phyloP scores from a whole-genome alignment of 768 basidiomycete species.

The Amanita subjunquillea region DNA sequence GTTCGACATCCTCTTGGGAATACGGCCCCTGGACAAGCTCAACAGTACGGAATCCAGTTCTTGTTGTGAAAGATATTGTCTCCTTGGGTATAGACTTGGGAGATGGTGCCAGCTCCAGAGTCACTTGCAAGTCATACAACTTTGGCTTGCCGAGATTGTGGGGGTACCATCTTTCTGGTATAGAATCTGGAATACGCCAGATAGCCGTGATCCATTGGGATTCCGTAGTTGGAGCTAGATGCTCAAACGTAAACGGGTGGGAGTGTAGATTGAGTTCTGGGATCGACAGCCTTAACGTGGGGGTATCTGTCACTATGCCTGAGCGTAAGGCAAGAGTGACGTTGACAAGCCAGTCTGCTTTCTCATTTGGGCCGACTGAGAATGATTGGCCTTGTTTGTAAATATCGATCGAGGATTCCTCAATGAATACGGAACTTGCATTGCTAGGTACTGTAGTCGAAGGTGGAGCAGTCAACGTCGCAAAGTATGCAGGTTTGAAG shows the following conservation, averaged over 20 bases:
- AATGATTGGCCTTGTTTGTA: constrained; percentile 41
- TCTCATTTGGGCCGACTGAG: constrained; percentile 31
- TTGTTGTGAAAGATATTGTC: constrained; percentile 27
- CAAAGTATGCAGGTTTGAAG: constrained; percentile 43
- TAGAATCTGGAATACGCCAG: constrained; percentile 34
- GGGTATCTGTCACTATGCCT: constrained; percentile 18
- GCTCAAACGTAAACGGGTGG: constrained; percentile 16
- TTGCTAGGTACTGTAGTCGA: constrained; percentile 9
- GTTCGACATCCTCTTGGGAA: constrained; percentile 28
- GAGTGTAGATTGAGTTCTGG: constrained; percentile 36
- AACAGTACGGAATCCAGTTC: constrained; percentile 52
- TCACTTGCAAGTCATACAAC: constrained; percentile 40
- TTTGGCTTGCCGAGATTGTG: constrained; percentile 45
- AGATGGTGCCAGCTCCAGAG: constrained; percentile 19
- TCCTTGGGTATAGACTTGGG: constrained; percentile 4
- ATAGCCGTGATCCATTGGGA: constrained; percentile 30
- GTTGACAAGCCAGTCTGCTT: constrained; percentile 45
- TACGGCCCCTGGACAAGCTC: constrained; percentile 40
- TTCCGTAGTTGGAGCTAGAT: constrained; percentile 14
- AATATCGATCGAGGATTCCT: constrained; percentile 45
- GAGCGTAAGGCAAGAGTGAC: constrained; percentile 41
- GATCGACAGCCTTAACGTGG: constrained; percentile 31
- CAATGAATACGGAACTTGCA: constrained; percentile 26
- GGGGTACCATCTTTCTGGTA: constrained; percentile 44
- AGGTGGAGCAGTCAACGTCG: constrained; percentile 23